Conservation (phyloP, 805 yeast species). For the Myxozyma monticola region DNA sequence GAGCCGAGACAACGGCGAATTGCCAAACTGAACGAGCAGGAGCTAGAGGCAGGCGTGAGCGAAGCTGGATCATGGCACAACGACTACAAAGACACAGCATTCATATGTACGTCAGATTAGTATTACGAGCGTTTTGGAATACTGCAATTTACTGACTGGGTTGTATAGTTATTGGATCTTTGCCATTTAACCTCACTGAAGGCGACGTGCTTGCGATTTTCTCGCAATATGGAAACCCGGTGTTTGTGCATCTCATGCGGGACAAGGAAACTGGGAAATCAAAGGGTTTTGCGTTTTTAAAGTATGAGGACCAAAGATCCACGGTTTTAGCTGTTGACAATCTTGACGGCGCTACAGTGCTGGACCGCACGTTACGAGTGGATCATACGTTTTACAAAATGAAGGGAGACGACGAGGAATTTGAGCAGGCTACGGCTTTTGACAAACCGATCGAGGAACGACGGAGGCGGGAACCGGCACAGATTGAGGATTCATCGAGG, state of each 20-base stretch:
- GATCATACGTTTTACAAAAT: conserved; percentile 53
- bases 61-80: conserved; percentile 83
- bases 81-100: conserved; percentile 75
- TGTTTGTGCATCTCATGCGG: conserved; percentile 66
- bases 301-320: conserved; percentile 78
- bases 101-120: conserved; percentile 49
- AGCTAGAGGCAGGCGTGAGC: conserved; percentile 59
- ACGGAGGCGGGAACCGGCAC: not conserved
- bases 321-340: conserved; percentile 87
- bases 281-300: conserved; percentile 75
- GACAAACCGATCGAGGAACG: conserved; percentile 4
- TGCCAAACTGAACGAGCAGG: conserved; percentile 52
- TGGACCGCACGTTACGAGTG: conserved; percentile 56
- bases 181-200: conserved; percentile 66
- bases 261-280: conserved; percentile 66
- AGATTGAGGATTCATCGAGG: not conserved
- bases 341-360: conserved; percentile 63
- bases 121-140: not conserved
- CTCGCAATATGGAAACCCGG: conserved; percentile 87
- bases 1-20: conserved; percentile 15
- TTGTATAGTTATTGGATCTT: conserved; percentile 56
- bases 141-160: not conserved
- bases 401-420: conserved; percentile 27
- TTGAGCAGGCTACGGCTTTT: conserved; percentile 26
- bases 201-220: conserved; percentile 75